Conservation (phyloP, 2,329 filamentous ascomycete genomes). For the Cercospora sp. region DNA sequence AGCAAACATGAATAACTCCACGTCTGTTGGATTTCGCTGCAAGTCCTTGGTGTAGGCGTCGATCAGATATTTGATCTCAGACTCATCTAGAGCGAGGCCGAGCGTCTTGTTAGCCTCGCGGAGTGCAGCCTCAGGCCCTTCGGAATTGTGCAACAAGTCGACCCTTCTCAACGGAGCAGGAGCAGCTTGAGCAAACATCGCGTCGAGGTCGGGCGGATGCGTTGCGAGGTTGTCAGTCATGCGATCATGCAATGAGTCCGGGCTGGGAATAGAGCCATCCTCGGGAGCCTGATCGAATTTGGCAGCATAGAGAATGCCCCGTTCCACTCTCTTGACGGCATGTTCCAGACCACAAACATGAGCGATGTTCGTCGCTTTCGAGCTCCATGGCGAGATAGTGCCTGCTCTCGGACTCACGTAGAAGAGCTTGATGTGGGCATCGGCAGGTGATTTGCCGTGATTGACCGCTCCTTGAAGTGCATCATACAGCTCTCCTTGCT, state of each 20-base stretch:
- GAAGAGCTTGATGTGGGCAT: conserved; percentile 57
- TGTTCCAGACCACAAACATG: conserved; percentile 81
- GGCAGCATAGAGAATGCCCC: conserved; percentile 75
- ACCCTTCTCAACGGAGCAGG: conserved; percentile 71
- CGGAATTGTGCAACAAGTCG: conserved; percentile 54
- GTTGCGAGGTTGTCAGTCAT: conserved; percentile 86
- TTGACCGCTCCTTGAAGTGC: conserved; percentile 49
- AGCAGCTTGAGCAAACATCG: conserved; percentile 75
- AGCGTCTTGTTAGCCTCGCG: conserved; percentile 80
- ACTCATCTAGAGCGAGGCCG: conserved; percentile 81
- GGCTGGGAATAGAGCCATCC: conserved; percentile 57
- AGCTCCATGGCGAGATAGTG: conserved; percentile 94
- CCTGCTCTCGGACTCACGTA: conserved; percentile 78
- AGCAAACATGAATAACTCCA: conserved; percentile 98
- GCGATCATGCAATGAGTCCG: conserved; percentile 80
- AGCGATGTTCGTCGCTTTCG: conserved; percentile 90
- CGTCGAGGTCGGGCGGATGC: conserved; percentile 65
- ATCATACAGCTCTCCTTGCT: conserved; percentile 48
- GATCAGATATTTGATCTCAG: conserved; percentile 93
- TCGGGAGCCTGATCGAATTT: conserved; percentile 55
- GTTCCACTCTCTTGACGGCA: conserved; percentile 76
- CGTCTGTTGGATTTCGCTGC: conserved; percentile 73
- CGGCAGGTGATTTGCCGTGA: conserved; percentile 53
- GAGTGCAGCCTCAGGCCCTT: conserved; percentile 70
- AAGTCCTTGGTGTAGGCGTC: conserved; percentile 70